Conservation (phyloP, 495 filamentous ascomycete genomes). For the Monascus purpureus region DNA sequence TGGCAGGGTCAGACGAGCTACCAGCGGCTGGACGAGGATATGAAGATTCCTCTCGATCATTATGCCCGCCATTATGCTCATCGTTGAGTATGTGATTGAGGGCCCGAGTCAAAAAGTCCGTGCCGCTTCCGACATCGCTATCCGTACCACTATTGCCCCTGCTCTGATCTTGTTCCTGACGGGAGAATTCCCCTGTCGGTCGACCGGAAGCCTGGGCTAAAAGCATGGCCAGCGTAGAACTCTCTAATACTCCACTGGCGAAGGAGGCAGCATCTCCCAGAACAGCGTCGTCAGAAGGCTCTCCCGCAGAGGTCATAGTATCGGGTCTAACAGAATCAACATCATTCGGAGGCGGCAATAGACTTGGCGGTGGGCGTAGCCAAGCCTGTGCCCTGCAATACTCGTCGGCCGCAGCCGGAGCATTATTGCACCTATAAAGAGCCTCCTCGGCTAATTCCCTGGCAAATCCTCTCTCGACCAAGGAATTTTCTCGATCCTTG, state of each 20-base stretch:
- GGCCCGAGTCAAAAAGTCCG: conserved; percentile 20
- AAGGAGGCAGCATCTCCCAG: conserved; percentile 19
- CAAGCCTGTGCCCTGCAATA: conserved; percentile 53
- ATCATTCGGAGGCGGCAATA: conserved; percentile 46
- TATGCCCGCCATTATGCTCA: conserved; percentile 13
- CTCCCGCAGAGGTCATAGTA: conserved; percentile 10
- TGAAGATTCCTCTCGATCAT: conserved; percentile 11
- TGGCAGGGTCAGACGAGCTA: conserved; percentile 10
- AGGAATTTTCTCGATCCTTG: conserved; percentile 24
- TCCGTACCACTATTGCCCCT: conserved; percentile 11
- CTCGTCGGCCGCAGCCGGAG: conserved; percentile 41
- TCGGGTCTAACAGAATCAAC: conserved; percentile 32
- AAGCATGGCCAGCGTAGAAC: conserved; percentile 25
- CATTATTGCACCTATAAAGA: conserved; percentile 67
- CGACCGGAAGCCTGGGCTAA: conserved; percentile 20
- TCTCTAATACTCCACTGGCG: conserved; percentile 14
- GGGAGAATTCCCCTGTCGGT: conserved; percentile 10
- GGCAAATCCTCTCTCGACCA: conserved; percentile 37
- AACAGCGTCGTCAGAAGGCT: conserved; percentile 17
- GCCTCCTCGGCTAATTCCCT: conserved; percentile 59
- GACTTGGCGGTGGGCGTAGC: conserved; percentile 29
- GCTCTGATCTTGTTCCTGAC: conserved; percentile 8
- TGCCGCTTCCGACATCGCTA: conserved; percentile 16
- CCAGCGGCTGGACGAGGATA: conserved; percentile 4
- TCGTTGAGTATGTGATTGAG: conserved; percentile 23